These are phyloP conservation scores for Cercospora zeina DNA, from an alignment of 2,329 filamentous ascomycete genomes.

Conservation along the genomic window DNA sequence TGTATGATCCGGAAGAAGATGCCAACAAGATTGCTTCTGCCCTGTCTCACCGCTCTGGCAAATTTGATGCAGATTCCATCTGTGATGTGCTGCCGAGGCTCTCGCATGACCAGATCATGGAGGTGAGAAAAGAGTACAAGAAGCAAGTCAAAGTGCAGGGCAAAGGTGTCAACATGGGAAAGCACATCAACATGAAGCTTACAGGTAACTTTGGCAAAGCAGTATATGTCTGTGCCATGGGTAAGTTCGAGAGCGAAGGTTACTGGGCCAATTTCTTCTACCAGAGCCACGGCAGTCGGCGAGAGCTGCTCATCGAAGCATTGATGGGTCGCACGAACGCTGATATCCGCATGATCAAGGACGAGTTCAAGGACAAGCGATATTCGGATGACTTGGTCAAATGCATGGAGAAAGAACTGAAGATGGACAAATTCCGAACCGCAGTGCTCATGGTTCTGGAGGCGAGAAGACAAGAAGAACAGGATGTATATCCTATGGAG, in stretches of 20 bases:
- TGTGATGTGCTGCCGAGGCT: constrained; percentile 82
- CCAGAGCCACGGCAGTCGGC: constrained; percentile 77
- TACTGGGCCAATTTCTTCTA: constrained; percentile 99
- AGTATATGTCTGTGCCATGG: constrained; percentile 84
- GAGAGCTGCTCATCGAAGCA: constrained; percentile 88
- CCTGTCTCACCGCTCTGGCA: constrained; percentile 56
- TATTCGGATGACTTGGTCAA: constrained; percentile 77
- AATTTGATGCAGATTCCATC: constrained; percentile 68
- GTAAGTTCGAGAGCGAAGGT: constrained; percentile 86
- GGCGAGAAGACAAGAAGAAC: constrained; percentile 79
- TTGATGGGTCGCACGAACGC: constrained; percentile 86
- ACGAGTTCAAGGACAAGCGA: constrained; percentile 85
- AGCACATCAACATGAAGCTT: constrained; percentile 81
- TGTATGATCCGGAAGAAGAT: constrained; percentile 81
- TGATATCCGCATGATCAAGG: constrained; percentile 86
- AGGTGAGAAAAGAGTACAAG: constrained; percentile 88
- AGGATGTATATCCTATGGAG: constrained; percentile 61
- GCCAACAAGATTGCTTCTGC: constrained; percentile 74
- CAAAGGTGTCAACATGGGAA: constrained; percentile 80
- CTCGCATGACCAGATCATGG: constrained; percentile 82
- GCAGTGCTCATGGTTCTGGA: constrained; percentile 83
- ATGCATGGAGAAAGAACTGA: constrained; percentile 90
- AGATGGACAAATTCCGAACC: constrained; percentile 92
- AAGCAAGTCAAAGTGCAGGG: constrained; percentile 78
- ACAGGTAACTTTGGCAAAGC: constrained; percentile 81